phyloP scores from a whole-genome alignment of 148 eudicot species.

The Rhododendron vialii region DNA sequence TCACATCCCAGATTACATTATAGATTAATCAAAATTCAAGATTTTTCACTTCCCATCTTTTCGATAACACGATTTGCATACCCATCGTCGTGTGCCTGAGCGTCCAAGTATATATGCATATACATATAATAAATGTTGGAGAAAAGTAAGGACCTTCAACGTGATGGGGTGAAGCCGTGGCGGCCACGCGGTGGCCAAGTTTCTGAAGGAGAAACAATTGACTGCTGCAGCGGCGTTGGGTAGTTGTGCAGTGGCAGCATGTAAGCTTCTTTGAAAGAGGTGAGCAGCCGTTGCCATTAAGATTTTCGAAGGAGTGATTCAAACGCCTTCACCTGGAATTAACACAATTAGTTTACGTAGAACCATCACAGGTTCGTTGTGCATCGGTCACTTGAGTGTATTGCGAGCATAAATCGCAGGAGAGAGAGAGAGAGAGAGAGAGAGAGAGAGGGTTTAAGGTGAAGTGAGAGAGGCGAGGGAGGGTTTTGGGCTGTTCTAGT shows the following conservation, averaged over 20 bases:
- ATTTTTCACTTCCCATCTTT: background rate
- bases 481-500: background rate
- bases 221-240: background rate
- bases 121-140: background rate
- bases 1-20: background rate
- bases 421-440: background rate
- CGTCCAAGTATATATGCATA: background rate
- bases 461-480: background rate
- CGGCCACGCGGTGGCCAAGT: background rate
- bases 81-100: background rate
- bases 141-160: constrained; percentile 4
- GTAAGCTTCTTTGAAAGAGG: constrained; percentile 15
- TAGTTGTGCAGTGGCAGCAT: background rate
- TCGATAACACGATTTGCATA: background rate
- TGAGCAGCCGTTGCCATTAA: constrained; percentile 23
- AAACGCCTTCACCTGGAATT: constrained; percentile 6
- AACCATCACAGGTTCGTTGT: background rate
- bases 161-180: constrained; percentile 8
- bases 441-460: background rate
- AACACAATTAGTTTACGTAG: background rate
- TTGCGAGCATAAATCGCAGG: background rate
- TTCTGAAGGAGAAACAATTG: constrained; percentile 9
- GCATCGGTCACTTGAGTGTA: background rate
- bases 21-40: background rate
- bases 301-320: constrained; percentile 13